Base-by-base conservation (phyloP, 768 basidiomycete genomes). In the Trametes coccinea region DNA sequence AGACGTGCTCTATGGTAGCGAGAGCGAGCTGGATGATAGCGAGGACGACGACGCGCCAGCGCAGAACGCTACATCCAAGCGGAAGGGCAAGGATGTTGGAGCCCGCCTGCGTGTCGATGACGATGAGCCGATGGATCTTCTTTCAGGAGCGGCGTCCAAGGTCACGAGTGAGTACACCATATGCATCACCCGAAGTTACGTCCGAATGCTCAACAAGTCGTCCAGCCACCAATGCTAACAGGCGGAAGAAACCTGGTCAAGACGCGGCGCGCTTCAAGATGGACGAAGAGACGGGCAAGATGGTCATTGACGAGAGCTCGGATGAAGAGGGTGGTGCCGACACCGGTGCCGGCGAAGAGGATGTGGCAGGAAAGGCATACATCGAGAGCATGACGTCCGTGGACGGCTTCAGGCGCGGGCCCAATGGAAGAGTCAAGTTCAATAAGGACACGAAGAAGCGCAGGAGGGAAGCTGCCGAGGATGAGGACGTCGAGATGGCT, bases 401-500 rank as follows among this genome's bases (percentile, higher is more conserved):
- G 27, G 96, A 98, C 73, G 96, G 95, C 22, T 94, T 94, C 77
- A 89, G 84, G 2, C 86, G 95, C 31, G 92, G 93, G 27, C 79
- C 86, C 1, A 86, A 85, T 63, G 97, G 97, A 5, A 86, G 84
- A 56, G 76, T 98, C 71, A 95, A 93, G 74, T 98, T 98, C 77
- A 93, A 97, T 79, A 98, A 97, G 73, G 89, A 96, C 70, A 98
- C 94, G 40, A 98, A 95, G 75, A 95, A 96, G 74, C 86, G 94
- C 60, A 77, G 94, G 61, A 82, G 90, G 52, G 84, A 86, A 61
- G 85, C 84, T 16, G 78, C 77, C 5, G 79, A 76, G 53, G 88
- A 71, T 40, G 77, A 74, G n/a, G 73, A 90, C 62, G 78, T 92
- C 53, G 90, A 93, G 63, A 89, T 93, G 84, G 91, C 78, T 29